These are phyloP conservation scores for Oenanthe javanica DNA, from an alignment of 140 eudicot genomes.

Conservation along the genomic window DNA sequence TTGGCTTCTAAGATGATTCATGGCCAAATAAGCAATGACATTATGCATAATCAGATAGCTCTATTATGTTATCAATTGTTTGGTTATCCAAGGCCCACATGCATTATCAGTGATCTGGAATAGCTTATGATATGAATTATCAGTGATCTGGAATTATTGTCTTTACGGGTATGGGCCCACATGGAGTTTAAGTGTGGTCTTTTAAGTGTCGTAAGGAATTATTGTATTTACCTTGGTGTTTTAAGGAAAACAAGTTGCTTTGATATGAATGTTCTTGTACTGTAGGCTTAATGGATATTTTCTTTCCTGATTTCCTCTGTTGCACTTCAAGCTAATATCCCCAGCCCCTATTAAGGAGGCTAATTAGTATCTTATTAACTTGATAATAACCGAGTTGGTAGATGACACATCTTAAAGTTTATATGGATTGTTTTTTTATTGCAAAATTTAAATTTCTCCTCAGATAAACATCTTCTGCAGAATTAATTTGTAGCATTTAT, in stretches of 20 bases:
- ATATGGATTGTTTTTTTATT: neutral
- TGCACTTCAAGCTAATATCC: neutral
- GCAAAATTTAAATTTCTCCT: neutral
- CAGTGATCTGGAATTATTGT: too few species aligned
- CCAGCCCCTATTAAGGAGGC: neutral
- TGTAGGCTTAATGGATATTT: neutral
- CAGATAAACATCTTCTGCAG: neutral
- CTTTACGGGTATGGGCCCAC: too few species aligned
- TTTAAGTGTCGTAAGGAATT: neutral
- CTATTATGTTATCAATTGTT: neutral
- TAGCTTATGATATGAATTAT: too few species aligned
- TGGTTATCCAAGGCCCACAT: neutral
- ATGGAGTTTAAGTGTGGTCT: too few species aligned
- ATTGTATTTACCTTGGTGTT: neutral
- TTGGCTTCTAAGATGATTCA: neutral
- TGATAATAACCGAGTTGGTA: neutral
- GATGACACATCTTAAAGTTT: neutral
- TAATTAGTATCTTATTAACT: neutral
- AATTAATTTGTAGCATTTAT: neutral
- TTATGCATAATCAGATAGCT: slow-evolving; percentile 1
- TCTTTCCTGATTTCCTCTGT: neutral
- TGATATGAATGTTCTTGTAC: neutral
- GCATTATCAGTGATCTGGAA: neutral
- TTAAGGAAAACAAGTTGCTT: neutral
- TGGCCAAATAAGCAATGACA: neutral